Percentiles rank a stretch among this genome's conserved stretches.
phyloP scores from a whole-genome alignment of 208 protist genomes.

The Acanthamoeba lugdunensis region DNA sequence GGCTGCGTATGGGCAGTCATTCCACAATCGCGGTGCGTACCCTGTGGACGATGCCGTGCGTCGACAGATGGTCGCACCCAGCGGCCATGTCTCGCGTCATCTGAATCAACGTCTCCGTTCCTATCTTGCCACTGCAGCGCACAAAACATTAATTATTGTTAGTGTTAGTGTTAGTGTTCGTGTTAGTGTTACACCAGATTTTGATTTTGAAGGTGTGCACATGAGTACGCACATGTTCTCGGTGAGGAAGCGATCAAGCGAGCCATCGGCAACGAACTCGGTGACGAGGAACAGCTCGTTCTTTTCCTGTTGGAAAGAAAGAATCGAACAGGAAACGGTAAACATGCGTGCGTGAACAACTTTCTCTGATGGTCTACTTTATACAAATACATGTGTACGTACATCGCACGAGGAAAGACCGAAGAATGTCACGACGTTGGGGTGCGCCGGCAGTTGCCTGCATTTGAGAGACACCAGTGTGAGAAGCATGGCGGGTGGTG shows the following conservation, averaged over 20 bases:
- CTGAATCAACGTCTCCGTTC: conserved; percentile 34
- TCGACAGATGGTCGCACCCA: conserved; percentile 32
- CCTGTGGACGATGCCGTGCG: conserved; percentile 53
- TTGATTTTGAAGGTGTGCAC: not conserved
- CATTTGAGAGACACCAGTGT: not conserved
- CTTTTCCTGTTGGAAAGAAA: not conserved
- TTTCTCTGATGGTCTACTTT: too few relatives aligned
- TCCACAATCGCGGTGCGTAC: not conserved
- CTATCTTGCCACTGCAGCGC: conserved; percentile 51
- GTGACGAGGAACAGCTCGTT: conserved; percentile 58
- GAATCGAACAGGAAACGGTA: not conserved
- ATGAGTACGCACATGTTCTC: not conserved
- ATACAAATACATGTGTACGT: not conserved
- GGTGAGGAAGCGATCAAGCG: conserved; percentile 51
- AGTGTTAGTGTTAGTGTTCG: not conserved
- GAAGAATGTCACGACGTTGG: conserved; percentile 70
- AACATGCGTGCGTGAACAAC: not conserved
- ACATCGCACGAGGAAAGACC: conserved; percentile 26
- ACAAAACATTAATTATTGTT: conserved; percentile 33
- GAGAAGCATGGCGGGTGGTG: not conserved
- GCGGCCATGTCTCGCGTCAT: conserved; percentile 57
- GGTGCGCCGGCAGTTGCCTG: conserved; percentile 54
- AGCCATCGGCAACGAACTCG: conserved; percentile 55
- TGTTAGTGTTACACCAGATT: not conserved
- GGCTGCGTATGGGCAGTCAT: not conserved